These are phyloP conservation scores for Sporothrix inflata DNA, from an alignment of 2,329 filamentous ascomycete species.

Conservation along the genomic window DNA sequence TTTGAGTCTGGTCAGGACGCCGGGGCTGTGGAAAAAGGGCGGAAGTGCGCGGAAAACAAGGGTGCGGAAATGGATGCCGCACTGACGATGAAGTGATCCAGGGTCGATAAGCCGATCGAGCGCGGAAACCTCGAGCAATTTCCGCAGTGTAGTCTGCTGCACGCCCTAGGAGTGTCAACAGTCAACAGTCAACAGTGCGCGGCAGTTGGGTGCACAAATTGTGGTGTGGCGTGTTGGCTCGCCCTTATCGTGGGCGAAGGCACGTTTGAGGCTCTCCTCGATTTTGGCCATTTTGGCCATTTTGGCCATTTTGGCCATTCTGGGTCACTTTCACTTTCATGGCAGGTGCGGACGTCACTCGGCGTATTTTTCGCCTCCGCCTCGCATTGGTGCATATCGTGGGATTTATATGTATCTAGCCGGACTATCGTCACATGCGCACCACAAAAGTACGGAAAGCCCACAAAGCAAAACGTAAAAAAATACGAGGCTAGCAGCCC, in stretches of 20 bases:
- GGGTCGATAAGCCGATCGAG: neutral
- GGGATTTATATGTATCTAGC: constrained; percentile 26
- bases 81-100: neutral
- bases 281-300: neutral
- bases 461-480: constrained; percentile 6
- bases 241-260: constrained; percentile 4
- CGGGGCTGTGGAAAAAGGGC: neutral
- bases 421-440: constrained; percentile 25
- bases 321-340: neutral
- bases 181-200: neutral
- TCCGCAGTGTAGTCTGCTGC: neutral
- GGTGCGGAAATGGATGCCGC: constrained; percentile 9
- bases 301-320: constrained; percentile 4
- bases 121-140: neutral
- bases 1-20: neutral
- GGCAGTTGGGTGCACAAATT: neutral
- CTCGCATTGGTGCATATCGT: constrained; percentile 23
- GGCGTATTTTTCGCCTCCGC: constrained; percentile 19
- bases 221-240: neutral
- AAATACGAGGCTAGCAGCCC: neutral
- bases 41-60: neutral
- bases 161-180: neutral
- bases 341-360: constrained; percentile 19
- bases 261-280: no score
- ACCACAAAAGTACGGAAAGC: neutral